These are phyloP conservation scores for Trichocladium uniseriatum DNA, from an alignment of 495 filamentous ascomycete species.

Conservation along the genomic window DNA sequence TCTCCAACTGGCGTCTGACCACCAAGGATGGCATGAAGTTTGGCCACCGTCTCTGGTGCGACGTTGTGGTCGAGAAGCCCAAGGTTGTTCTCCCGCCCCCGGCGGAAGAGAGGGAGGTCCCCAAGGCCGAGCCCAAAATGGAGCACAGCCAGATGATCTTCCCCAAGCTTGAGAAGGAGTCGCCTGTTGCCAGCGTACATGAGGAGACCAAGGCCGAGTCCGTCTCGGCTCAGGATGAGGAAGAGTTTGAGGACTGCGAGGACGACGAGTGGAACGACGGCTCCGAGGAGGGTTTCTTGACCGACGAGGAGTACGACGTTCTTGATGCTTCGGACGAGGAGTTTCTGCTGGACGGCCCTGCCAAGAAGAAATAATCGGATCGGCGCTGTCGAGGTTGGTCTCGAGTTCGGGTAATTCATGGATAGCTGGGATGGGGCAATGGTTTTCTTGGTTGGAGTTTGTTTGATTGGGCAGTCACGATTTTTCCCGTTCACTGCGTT, in stretches of 20 bases:
- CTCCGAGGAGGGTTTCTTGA: slow-evolving; percentile 64
- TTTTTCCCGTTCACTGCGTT: neutral
- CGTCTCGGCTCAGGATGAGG: slow-evolving; percentile 32
- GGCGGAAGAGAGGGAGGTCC: slow-evolving; percentile 13
- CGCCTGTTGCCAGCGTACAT: slow-evolving; percentile 70
- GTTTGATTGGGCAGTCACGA: neutral
- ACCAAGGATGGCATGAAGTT: slow-evolving; percentile 72
- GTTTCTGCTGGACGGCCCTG: slow-evolving; percentile 38
- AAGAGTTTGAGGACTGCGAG: slow-evolving; percentile 57
- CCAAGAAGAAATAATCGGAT: slow-evolving; percentile 29
- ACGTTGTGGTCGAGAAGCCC: slow-evolving; percentile 55
- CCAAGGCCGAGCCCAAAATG: slow-evolving; percentile 8
- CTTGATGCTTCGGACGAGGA: slow-evolving; percentile 94
- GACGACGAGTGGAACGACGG: slow-evolving; percentile 51
- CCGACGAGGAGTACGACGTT: slow-evolving; percentile 96
- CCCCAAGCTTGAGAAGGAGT: slow-evolving; percentile 92
- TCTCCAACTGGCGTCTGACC: slow-evolving; percentile 96
- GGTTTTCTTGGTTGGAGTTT: neutral
- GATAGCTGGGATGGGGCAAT: neutral
- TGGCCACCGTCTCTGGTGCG: slow-evolving; percentile 91
- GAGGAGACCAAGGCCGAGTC: slow-evolving; percentile 35
- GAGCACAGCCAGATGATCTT: slow-evolving; percentile 78
- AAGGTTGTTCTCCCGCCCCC: slow-evolving; percentile 11
- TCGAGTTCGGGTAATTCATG: neutral
- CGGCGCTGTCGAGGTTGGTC: too few relatives aligned